Base-by-base conservation (phyloP, 2,329 filamentous ascomycete genomes). In the Aureobasidium subglaciale region DNA sequence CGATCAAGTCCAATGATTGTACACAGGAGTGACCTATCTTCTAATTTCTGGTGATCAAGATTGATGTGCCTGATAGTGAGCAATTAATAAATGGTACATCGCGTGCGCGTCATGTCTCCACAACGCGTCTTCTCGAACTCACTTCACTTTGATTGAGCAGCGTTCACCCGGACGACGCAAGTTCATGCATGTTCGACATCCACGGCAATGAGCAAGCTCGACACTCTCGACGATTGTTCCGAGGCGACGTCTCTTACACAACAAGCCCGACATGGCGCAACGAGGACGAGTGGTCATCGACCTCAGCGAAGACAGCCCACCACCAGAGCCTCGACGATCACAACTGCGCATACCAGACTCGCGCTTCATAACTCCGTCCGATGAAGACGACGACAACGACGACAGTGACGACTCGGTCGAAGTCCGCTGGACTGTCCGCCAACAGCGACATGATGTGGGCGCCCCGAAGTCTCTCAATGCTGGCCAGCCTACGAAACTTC, bases 81-180 rank as follows among this genome's bases (percentile, higher is more conserved):
- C 13, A 35, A 27, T 27, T 27, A 13, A 24, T 35, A 37, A 49
- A 50, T 50, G 46, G 38, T 46, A n/a, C 15, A 15, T 50, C 46
- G 46, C 46, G 46, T 38, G 42, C 42, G 42, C 46, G 32, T 38
- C 32, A 27, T 50, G 10, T 50, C 46, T 50, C 46, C 46, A 29
- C 46, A 38, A 50, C 46, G 46, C 46, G 46, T 50, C 46, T 15
- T 45, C 42, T 32, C 5, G 18, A 29, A 29, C 11, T 20, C 16
- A 30, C 42, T 29, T 30, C 15, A 46, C 43, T n/a, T 35, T n/a
- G 32, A 35, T n/a, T n/a, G n/a, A n/a, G n/a, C 9, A 45, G 5
- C 9, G 5, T 46, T 43, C n/a, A 30, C 27, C 4, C 42, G 18
- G 13, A 13, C 11, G 16, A 1, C 9, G 16, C 27, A 10, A 32